Base-by-base conservation (phyloP, 805 yeast genomes). In the Tetrapisispora arboricola region DNA sequence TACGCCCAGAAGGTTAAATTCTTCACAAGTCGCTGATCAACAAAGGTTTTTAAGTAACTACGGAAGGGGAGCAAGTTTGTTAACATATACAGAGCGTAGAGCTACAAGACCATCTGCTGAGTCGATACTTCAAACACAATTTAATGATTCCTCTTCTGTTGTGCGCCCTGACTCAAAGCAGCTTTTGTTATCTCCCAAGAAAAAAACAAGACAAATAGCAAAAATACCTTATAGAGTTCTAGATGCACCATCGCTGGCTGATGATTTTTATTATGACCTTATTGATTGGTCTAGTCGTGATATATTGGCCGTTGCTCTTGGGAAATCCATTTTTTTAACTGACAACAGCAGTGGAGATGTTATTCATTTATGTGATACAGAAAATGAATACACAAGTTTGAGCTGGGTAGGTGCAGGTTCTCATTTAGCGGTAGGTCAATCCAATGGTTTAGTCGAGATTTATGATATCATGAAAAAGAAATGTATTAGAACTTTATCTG, bases 231-330 rank as follows among this genome's bases (percentile, higher is more conserved):
- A 82, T 55, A 71, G 95, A 42, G 96, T 90, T 5, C 71, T 90
- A 33, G 98, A 90, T 64, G 98, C 98, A 0, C 98, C 97, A 0
- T 95, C 86, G 36, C 67, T 92, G 18, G 86, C 86, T 6, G 97
- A 92, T 58, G 97, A 90, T 58, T 90, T 88, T 56, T 90, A 90
- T 58, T 70, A 87, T 38, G 92, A 92, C 53, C 68, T 92, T 42
- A 83, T 92, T 1, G 97, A 92, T 58, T 90, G 98, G 98, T 95
- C 96, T 0, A 75, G 85, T 20, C 85, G 80, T 43, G 94, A 90
- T 60, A 66, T 84, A 26, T 65, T 92, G 31, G 95, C 90, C 2
- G 97, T 92, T 6, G 97, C 96, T 0, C 67, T 92, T 33, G 94
- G 92, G 0, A 78, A 84, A 37, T 73, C 84, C 36, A 96, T 88